phyloP scores from a whole-genome alignment of 176 grass and related monocot genomes.

The Oryza officinalis region DNA sequence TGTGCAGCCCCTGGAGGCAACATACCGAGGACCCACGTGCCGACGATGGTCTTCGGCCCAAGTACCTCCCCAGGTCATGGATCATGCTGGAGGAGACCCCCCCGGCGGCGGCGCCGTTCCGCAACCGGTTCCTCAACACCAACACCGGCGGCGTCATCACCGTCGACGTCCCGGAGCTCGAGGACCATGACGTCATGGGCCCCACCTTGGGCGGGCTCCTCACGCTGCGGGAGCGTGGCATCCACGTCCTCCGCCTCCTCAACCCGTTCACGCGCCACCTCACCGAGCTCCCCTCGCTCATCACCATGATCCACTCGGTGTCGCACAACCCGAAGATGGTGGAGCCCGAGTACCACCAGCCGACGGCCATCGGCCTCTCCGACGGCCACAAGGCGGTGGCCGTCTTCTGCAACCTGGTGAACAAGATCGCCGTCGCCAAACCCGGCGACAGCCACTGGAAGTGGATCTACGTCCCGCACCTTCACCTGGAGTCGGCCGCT shows the following conservation, averaged over 20 bases:
- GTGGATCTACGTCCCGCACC: background rate
- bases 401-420: background rate
- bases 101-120: background rate
- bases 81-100: background rate
- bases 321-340: background rate
- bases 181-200: background rate
- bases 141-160: background rate
- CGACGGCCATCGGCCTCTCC: background rate
- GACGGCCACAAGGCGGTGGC: background rate
- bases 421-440: background rate
- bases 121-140: background rate
- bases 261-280: background rate
- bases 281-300: background rate
- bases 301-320: background rate
- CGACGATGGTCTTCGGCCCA: background rate
- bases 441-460: background rate
- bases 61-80: background rate
- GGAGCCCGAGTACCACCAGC: background rate
- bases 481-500: background rate
- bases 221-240: background rate
- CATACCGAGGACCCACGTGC: background rate
- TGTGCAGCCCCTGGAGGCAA: background rate
- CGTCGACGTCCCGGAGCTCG: background rate
- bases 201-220: background rate
- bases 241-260: background rate